A percentile compares a stretch with the other conserved stretches of the same genome.
Evolutionary conservation across 192 early-diverging fungal species (phyloP).

Genomic region (Anaeromyces robustus): DNA sequence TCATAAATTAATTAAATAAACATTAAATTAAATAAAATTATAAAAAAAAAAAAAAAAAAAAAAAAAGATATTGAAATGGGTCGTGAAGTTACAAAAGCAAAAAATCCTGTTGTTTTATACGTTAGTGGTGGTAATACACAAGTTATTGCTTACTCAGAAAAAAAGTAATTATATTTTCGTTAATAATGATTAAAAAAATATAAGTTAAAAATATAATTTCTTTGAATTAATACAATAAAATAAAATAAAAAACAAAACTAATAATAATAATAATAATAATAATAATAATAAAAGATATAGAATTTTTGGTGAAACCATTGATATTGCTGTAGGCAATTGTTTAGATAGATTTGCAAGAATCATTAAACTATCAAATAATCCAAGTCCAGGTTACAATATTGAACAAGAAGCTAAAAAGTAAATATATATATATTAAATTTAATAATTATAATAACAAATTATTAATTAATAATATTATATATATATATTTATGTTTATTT

Average conservation of each 20-base stretch:
- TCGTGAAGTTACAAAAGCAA: conserved; percentile 80
- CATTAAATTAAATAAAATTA: conserved; percentile 95
- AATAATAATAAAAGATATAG: conserved; percentile 37
- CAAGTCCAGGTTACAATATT: conserved; percentile 95
- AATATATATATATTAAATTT: too few species aligned
- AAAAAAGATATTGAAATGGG: conserved; percentile 89
- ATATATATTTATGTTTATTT: too few species aligned
- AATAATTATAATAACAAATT: too few species aligned
- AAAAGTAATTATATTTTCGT: conserved; percentile 38
- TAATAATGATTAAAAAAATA: too few species aligned
- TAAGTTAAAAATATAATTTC: not conserved
- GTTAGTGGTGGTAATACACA: conserved; percentile 98
- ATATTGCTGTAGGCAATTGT: conserved; percentile 97
- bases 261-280: not conserved
- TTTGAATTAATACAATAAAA: not conserved
- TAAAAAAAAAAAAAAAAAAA: conserved; percentile 74
- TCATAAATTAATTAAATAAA: too few species aligned
- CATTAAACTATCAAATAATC: conserved; percentile 83
- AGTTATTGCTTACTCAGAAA: conserved; percentile 92
- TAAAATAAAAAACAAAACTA: too few species aligned
- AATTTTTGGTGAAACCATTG: conserved; percentile 96
- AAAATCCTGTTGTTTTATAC: conserved; percentile 90
- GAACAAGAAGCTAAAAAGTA: conserved; percentile 86
- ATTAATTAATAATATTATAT: too few species aligned
- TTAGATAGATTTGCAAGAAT: conserved; percentile 93